A percentile compares a stretch with the other conserved stretches of the same genome.
phyloP scores from a whole-genome alignment of 208 protist genomes.

The Wallacemonas sp. region DNA sequence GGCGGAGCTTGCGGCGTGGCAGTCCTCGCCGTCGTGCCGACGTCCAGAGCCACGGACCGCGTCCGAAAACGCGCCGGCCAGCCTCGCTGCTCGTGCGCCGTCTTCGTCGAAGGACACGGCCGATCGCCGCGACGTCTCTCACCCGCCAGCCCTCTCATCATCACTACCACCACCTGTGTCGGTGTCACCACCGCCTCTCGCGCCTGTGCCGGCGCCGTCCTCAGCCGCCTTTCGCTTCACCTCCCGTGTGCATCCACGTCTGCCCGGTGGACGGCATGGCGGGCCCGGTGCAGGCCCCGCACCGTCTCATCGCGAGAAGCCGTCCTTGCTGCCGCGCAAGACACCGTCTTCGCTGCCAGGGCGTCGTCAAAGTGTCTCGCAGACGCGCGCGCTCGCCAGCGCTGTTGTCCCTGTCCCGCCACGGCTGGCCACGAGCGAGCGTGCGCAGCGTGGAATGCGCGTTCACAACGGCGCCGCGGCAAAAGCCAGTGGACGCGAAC shows the following conservation, averaged over 20 bases:
- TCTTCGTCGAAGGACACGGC: neutral
- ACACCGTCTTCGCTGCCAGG: neutral
- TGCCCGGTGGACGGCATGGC: neutral
- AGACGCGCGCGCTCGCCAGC: neutral
- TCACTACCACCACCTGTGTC: too few species aligned
- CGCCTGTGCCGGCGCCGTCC: neutral
- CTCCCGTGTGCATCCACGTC: neutral
- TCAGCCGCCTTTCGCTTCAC: neutral
- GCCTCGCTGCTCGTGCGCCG: too few species aligned
- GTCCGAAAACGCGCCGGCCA: too few species aligned
- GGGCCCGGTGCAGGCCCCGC: neutral
- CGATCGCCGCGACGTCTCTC: neutral
- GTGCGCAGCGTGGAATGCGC: neutral
- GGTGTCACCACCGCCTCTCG: neutral
- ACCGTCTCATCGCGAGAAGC: neutral
- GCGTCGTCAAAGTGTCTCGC: neutral
- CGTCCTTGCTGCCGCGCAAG: conserved; percentile 1
- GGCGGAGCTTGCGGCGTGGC: too few species aligned
- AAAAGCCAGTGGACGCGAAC: neutral
- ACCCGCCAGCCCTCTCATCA: too few species aligned
- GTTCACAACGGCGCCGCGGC: neutral
- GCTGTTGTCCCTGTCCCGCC: neutral
- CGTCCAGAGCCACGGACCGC: too few species aligned
- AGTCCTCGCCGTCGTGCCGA: too few species aligned
- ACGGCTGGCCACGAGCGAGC: conserved; percentile 10